Conservation (phyloP, 164 flowering plant species). For the Taxillus chinensis region DNA sequence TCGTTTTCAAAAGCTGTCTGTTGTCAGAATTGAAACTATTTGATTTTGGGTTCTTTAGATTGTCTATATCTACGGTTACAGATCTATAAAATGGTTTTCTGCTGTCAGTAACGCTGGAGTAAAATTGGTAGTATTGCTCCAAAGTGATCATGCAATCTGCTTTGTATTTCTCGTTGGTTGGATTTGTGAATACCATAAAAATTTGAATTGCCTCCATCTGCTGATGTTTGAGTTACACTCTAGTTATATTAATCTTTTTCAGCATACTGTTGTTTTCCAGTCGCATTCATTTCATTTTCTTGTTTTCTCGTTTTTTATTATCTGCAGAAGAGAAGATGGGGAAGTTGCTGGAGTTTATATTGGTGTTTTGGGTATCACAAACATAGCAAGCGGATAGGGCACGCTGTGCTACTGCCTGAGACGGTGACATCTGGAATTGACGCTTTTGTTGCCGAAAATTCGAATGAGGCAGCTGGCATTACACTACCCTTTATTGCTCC, state of each 20-base stretch:
- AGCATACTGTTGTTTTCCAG: no score
- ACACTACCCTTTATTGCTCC: slow-evolving; percentile 81
- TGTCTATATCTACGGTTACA: no score
- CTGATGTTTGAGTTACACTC: not conserved
- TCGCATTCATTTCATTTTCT: not conserved
- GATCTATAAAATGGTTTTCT: no score
- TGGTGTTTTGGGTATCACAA: slow-evolving; percentile 78
- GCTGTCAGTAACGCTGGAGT: no score
- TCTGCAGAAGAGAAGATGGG: slow-evolving; percentile 85
- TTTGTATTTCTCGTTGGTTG: not conserved
- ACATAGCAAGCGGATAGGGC: slow-evolving; percentile 58
- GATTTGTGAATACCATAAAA: not conserved
- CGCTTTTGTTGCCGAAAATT: slow-evolving; percentile 27
- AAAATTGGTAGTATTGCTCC: not conserved
- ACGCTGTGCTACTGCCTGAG: slow-evolving; percentile 65
- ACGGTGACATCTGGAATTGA: slow-evolving; percentile 22
- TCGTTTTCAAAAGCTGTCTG: no score
- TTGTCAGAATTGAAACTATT: no score
- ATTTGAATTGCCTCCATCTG: no score
- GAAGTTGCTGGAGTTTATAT: slow-evolving; percentile 60
- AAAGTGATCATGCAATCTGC: not conserved
- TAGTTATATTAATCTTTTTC: no score
- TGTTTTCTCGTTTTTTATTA: not conserved
- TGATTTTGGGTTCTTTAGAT: no score
- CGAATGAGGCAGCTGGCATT: slow-evolving; percentile 31